Percentiles rank a stretch among this genome's conserved stretches.
Conservation (phyloP, 1,139 yeast species). For the Yamadazyma spencermartinsiae region DNA sequence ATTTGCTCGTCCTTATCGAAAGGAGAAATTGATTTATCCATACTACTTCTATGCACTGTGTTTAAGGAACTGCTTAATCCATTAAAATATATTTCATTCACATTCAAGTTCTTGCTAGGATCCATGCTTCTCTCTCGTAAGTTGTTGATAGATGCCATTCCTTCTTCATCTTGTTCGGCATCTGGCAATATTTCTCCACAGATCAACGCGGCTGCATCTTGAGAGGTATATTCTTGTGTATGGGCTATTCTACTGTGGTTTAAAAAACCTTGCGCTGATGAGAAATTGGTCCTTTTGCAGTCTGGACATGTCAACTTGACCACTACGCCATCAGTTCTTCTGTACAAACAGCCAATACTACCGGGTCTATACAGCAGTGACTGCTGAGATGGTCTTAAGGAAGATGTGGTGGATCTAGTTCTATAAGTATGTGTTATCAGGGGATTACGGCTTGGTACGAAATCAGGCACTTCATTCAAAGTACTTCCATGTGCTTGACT, state of each 20-base stretch:
- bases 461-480: not conserved
- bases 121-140: slow-evolving; percentile 43
- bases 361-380: slow-evolving; percentile 16
- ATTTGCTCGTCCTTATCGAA: slow-evolving; percentile 8
- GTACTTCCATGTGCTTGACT: not conserved
- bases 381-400: slow-evolving; percentile 37
- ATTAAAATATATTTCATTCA: slow-evolving; percentile 40
- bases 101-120: slow-evolving; percentile 41
- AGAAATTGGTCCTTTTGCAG: slow-evolving; percentile 68
- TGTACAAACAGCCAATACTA: slow-evolving; percentile 58
- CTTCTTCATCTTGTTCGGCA: slow-evolving; percentile 61
- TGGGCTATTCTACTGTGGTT: slow-evolving; percentile 79
- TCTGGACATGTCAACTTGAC: slow-evolving; percentile 69
- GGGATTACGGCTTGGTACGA: not conserved
- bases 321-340: slow-evolving; percentile 70
- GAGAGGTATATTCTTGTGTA: slow-evolving; percentile 67
- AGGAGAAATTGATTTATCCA: slow-evolving; percentile 15
- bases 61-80: slow-evolving; percentile 27
- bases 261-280: slow-evolving; percentile 77
- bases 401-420: slow-evolving; percentile 52
- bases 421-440: slow-evolving; percentile 33
- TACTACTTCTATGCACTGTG: slow-evolving; percentile 12
- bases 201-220: slow-evolving; percentile 70
- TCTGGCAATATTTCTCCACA: slow-evolving; percentile 65
- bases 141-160: slow-evolving; percentile 44